These are phyloP conservation scores for Leishmania tarentolae DNA, from an alignment of 208 protist species.

Conservation along the genomic window DNA sequence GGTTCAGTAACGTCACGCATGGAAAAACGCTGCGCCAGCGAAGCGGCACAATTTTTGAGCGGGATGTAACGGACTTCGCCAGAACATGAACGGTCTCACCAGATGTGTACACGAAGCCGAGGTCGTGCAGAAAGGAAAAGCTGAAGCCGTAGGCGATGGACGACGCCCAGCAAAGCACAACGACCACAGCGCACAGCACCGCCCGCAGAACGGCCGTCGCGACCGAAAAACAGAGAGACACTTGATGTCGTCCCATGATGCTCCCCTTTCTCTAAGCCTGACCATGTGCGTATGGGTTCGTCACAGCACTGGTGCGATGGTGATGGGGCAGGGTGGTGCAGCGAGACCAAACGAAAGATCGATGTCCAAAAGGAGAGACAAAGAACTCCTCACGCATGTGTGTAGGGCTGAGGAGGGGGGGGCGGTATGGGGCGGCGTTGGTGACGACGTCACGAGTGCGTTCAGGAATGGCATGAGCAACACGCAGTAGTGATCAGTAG, in stretches of 20 bases:
- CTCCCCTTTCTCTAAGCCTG: neutral
- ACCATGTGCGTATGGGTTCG: neutral
- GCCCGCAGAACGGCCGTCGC: neutral
- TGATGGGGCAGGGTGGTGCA: neutral
- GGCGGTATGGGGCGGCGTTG: neutral
- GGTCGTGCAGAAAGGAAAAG: constrained; percentile 15
- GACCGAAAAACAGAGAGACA: neutral
- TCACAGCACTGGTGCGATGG: neutral
- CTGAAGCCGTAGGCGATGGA: constrained; percentile 7
- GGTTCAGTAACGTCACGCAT: neutral
- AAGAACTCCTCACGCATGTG: neutral
- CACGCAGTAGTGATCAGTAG: neutral
- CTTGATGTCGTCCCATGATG: neutral
- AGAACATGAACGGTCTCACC: constrained; percentile 4
- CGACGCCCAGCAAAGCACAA: constrained; percentile 16
- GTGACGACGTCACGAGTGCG: neutral
- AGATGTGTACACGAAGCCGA: constrained; percentile 7
- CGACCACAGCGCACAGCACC: neutral
- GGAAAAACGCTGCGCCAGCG: constrained; percentile 20
- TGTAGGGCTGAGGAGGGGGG: neutral
- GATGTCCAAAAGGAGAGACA: neutral
- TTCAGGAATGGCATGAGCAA: neutral
- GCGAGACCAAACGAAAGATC: neutral
- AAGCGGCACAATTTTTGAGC: constrained; percentile 22
- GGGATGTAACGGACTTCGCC: constrained; percentile 22